Evolutionary conservation across 1,284 basidiomycete genomes (phyloP).

Genomic region (Boletellus deceptivus): DNA sequence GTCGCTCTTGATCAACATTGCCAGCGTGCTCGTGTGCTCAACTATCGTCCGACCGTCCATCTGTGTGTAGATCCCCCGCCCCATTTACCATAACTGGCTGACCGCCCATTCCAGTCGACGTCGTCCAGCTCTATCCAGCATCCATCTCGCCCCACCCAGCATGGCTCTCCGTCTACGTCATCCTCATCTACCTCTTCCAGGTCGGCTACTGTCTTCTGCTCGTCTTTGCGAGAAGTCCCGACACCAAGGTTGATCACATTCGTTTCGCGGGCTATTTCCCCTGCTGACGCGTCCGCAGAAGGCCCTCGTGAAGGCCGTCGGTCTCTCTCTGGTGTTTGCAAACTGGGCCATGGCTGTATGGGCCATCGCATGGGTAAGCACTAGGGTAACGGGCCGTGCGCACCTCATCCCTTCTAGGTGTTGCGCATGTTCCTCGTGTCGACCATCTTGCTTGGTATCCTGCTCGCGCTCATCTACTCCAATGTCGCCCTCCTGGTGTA

Average conservation of each 20-base stretch:
- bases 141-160: conserved; percentile 68
- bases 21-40: conserved; percentile 55
- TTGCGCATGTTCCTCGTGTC: conserved; percentile 60
- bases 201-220: conserved; percentile 82
- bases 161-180: conserved; percentile 67
- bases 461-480: conserved; percentile 62
- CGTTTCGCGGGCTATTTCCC: background rate
- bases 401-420: conserved; percentile 37
- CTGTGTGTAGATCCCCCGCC: conserved; percentile 30
- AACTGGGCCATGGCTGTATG: conserved; percentile 84
- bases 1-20: conserved; percentile 70
- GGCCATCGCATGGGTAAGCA: conserved; percentile 76
- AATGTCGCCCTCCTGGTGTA: conserved; percentile 67
- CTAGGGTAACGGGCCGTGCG: fast-evolving
- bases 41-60: conserved; percentile 56
- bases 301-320: conserved; percentile 73
- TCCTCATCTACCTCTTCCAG: conserved; percentile 58
- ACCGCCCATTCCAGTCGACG: conserved; percentile 38
- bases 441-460: conserved; percentile 59
- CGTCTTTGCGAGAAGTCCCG: conserved; percentile 65
- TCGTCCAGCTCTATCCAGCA: conserved; percentile 61
- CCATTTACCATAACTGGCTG: background rate
- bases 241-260: conserved; percentile 64
- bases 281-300: conserved; percentile 36
- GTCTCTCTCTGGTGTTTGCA: conserved; percentile 71